Base-by-base conservation (phyloP, 257 asterid species). In the Solanum paucissectum region DNA sequence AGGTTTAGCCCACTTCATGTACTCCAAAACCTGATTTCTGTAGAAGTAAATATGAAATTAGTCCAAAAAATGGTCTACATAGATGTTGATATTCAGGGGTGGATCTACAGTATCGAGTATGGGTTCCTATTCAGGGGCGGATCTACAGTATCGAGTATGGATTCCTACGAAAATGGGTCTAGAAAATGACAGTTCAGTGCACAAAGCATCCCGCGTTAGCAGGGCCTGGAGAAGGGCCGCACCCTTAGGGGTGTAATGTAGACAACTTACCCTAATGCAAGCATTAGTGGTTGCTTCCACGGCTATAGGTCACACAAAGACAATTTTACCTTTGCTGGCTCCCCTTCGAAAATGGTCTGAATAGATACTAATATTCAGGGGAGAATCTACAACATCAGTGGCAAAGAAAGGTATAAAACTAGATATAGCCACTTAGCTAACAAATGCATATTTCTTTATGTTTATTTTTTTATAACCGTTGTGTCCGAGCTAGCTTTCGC, bases 21-120 rank as follows among this genome's bases (percentile, higher is more conserved):
- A 92, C 82, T 92, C 93, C 88, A 92, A 32, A 42, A 92, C 93
- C 79, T 88, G 92, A 86, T 91, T 92, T 85, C 95, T 92, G 86
- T 37, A 42, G 27, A 40, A 34, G 75, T 27, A 83, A 79, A 5
- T 25, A 83, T 75, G 52, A 46, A 13, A 60, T 84, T 77, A 84
- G 20, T 18, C 21, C 29, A 16, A 36, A 58, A 27, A 6, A 87
- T 11, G 73, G 55, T 79, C 44, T 85, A 16, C 7, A 64, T 16
- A 8, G 79, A 44, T 79, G 33, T 23, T 21, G 3, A 74, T 74
- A 74, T 21, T 36, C 29, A 21, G 9, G 16, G 3, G 32, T 14
- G 36, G 7, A 14, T 71, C n/a, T 71, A 29, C 77, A 3, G 0
- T 7, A 32, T 71, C 0, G 34, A 64, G 72, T 64, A 64, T 64